Base-by-base conservation (phyloP, 257 asterid genomes). In the Nicotiana noctiflora region DNA sequence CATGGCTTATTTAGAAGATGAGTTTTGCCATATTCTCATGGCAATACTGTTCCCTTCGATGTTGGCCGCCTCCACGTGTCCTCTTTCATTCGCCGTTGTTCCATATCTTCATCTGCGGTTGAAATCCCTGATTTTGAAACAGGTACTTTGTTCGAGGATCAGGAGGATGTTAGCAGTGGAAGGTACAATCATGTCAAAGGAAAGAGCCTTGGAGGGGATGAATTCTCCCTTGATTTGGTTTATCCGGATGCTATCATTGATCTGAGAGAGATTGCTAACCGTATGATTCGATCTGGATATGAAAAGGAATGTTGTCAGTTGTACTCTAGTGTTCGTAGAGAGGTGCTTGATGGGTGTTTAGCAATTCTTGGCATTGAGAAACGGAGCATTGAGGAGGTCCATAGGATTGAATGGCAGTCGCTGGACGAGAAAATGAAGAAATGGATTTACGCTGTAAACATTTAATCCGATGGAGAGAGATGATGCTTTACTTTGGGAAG, bases 361-460 rank as follows among this genome's bases (percentile, higher is more conserved):
- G 80, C 83, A 23, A 91, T 88, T 70, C 92, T 96, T 62, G 98
- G 93, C 55, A 92, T 94, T 29, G 98, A 96, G 86, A 94, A 88
- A 80, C 62, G 91, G 88, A 96, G 99, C 84, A 96, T 96, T 77
- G 99, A 96, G 90, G 98, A 96, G 87, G 99, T 96, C 63, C 99
- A 96, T 88, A 92, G 89, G 91, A 90, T 92, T 75, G 95, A 93
- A 15, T 91, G 97, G 97, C 89, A 81, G 29, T 75, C 87, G 21
- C 75, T 92, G 90, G 95, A 96, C 60, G 98, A 96, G 70, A 96
- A 92, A 85, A 96, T 96, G 98, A 92, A 87, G 90, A 94, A 94
- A 80, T 95, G 99, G 99, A 88, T 90, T 78, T 94, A 91, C 64
- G 96, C 97, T 8, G 88, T 93, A 52, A 95, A 93, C n/a, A n/a